Percentiles rank a stretch among this genome's conserved stretches.
Evolutionary conservation across 2,329 filamentous ascomycete species (phyloP).

Genomic region (Xylariales sp.): DNA sequence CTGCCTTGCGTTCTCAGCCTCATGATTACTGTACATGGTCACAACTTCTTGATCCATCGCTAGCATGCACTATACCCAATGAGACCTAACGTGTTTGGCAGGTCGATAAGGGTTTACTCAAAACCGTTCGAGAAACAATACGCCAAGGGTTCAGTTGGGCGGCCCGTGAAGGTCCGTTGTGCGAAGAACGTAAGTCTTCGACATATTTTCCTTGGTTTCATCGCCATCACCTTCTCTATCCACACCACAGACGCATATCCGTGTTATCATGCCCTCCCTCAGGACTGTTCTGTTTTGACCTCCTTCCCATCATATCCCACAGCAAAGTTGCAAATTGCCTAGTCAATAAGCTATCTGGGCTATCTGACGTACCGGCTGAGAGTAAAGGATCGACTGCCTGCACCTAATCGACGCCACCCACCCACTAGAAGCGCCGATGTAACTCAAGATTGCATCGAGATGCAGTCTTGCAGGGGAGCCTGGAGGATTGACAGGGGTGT

Average conservation of each 20-base stretch:
- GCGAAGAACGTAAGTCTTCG: conserved; percentile 80
- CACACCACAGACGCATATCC: background rate
- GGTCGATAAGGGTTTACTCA: conserved; percentile 88
- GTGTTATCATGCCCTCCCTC: conserved; percentile 3
- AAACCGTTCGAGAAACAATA: conserved; percentile 84
- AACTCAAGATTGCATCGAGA: conserved; percentile 6
- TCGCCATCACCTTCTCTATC: background rate
- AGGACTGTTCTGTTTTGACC: background rate
- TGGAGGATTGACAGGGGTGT: conserved; percentile 1
- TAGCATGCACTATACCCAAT: background rate
- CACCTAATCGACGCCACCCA: too few relatives aligned
- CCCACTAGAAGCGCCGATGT: conserved; percentile 3
- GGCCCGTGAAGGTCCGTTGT: conserved; percentile 88
- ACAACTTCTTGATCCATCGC: conserved; percentile 1
- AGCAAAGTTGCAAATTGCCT: background rate
- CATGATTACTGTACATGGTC: background rate
- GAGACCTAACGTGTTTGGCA: conserved; percentile 28
- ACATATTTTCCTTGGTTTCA: conserved; percentile 1
- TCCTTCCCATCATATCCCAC: background rate
- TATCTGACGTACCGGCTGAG: background rate
- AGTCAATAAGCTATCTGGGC: background rate
- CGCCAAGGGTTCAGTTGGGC: conserved; percentile 97
- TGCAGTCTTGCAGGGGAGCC: background rate
- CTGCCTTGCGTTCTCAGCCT: conserved; percentile 8
- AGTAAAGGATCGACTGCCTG: background rate